These are phyloP conservation scores for Sambucus nigra DNA, from an alignment of 129 eudicot genomes.

Conservation along the genomic window DNA sequence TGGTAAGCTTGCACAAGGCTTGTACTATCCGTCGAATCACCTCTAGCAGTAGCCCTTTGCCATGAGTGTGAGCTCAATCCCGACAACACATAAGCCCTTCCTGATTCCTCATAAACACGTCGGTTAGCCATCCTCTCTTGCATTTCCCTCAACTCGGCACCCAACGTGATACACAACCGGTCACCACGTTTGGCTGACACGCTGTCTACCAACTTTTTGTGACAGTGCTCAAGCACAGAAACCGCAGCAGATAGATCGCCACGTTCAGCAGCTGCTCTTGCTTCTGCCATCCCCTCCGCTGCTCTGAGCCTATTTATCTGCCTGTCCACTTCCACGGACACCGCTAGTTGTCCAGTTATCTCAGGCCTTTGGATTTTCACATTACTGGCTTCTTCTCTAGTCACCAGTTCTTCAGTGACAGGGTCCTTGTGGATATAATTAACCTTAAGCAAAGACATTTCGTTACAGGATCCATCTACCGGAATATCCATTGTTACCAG, in stretches of 20 bases:
- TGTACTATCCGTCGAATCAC: slow-evolving; percentile 50
- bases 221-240: slow-evolving; percentile 37
- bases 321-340: slow-evolving; percentile 59
- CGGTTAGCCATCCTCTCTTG: slow-evolving; percentile 70
- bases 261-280: slow-evolving; percentile 54
- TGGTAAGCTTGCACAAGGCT: slow-evolving; percentile 48
- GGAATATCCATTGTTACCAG: slow-evolving; percentile 52
- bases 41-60: slow-evolving; percentile 92
- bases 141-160: slow-evolving; percentile 69
- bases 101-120: slow-evolving; percentile 55
- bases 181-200: slow-evolving; percentile 45
- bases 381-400: slow-evolving; percentile 18
- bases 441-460: slow-evolving; percentile 46
- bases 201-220: slow-evolving; percentile 31
- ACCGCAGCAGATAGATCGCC: slow-evolving; percentile 55
- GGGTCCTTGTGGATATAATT: slow-evolving; percentile 46
- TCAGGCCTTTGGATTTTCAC: slow-evolving; percentile 57
- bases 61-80: slow-evolving; percentile 86
- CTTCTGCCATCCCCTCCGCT: slow-evolving; percentile 69
- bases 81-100: slow-evolving; percentile 79
- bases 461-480: slow-evolving; percentile 11
- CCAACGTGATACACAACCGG: slow-evolving; percentile 43
- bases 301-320: slow-evolving; percentile 58
- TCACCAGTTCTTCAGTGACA: slow-evolving; percentile 25
- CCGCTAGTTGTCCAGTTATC: slow-evolving; percentile 17